Percentiles rank a stretch among this genome's conserved stretches.
These are phyloP conservation scores for Cyberlindnera maclurae DNA, from an alignment of 805 yeast genomes.

Conservation along the genomic window DNA sequence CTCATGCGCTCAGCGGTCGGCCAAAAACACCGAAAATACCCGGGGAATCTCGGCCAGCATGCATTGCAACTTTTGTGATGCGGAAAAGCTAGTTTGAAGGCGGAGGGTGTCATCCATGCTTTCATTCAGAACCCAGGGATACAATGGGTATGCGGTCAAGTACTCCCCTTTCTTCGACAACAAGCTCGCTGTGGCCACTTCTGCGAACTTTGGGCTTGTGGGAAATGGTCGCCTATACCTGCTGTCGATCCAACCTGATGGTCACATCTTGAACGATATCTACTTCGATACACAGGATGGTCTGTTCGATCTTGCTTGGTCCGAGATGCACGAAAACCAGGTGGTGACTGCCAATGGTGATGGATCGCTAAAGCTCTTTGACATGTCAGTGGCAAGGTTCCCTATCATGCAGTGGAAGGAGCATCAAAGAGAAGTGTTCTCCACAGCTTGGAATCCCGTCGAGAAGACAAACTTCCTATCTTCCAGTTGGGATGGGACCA, in stretches of 20 bases:
- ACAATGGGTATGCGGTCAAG: conserved; percentile 78
- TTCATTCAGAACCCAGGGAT: conserved; percentile 66
- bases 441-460: conserved; percentile 66
- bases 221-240: conserved; percentile 85
- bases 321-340: conserved; percentile 85
- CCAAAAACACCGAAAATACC: too few species aligned
- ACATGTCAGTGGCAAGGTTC: conserved; percentile 54
- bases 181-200: conserved; percentile 81
- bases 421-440: conserved; percentile 69
- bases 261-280: conserved; percentile 46
- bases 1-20: too few species aligned
- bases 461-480: conserved; percentile 65
- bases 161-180: conserved; percentile 92
- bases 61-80: too few species aligned
- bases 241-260: conserved; percentile 60
- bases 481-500: conserved; percentile 88
- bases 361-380: conserved; percentile 80
- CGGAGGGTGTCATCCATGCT: too few species aligned
- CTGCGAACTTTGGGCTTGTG: conserved; percentile 89
- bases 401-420: conserved; percentile 74
- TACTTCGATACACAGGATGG: conserved; percentile 92
- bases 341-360: conserved; percentile 81
- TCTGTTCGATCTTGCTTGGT: conserved; percentile 82
- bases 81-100: too few species aligned
- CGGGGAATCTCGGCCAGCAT: too few species aligned